Evolutionary conservation across 306 rosid genomes (phyloP).

Genomic region (Amphicarpaea edgeworthii): DNA sequence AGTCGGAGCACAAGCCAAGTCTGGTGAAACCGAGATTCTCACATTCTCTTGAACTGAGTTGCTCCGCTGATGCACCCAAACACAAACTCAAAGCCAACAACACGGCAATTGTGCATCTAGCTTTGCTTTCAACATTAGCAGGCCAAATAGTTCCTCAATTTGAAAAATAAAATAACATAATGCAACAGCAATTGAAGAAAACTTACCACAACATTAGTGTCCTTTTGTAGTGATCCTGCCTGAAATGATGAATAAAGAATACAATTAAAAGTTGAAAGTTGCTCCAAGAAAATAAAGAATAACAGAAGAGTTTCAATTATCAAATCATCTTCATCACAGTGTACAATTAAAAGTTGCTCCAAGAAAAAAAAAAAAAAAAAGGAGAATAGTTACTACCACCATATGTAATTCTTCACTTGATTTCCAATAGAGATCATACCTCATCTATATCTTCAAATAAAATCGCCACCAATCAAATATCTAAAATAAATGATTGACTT

Average conservation of each 20-base stretch:
- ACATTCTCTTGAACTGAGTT: conserved; percentile 80
- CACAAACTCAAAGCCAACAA: conserved; percentile 33
- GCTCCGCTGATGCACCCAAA: conserved; percentile 53
- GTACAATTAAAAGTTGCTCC: conserved; percentile 16
- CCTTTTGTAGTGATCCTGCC: too few species aligned
- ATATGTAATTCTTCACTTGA: conserved; percentile 39
- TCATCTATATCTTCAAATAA: conserved; percentile 93
- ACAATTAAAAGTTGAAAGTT: conserved; percentile 2
- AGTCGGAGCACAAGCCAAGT: conserved; percentile 91
- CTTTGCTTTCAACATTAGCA: conserved; percentile 30
- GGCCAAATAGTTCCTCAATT: conserved; percentile 21
- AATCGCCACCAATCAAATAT: conserved; percentile 71
- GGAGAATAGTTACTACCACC: conserved; percentile 39
- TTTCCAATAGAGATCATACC: conserved; percentile 60
- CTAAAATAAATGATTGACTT: too few species aligned
- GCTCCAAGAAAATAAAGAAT: too few species aligned
- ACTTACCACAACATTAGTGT: too few species aligned
- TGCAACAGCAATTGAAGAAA: too few species aligned
- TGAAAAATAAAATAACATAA: neutral
- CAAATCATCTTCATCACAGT: too few species aligned
- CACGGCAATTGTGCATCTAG: conserved; percentile 7
- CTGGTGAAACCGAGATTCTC: conserved; percentile 92
- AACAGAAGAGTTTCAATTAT: too few species aligned
- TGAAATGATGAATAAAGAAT: conserved; percentile 60
- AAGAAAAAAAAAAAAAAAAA: conserved; percentile 36